Evolutionary conservation across 371 early-diverging fungal species (phyloP), one percentile per base, ranked within the genome.

Genomic region (Syncephalastrum contaminatum): DNA sequence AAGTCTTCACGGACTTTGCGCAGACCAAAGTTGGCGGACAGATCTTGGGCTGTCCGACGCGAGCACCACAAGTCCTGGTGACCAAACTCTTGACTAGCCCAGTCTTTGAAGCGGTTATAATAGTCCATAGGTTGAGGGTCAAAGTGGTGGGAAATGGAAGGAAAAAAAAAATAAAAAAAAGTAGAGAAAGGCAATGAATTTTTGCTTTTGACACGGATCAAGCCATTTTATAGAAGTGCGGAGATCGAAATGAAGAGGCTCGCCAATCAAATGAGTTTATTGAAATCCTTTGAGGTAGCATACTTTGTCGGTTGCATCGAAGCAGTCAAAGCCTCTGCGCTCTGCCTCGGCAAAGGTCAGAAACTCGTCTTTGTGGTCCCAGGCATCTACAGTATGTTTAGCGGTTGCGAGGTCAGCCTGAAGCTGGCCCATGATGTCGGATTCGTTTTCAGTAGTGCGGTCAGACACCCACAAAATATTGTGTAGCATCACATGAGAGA

Each of bases 251-350:
- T n/a, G 24, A 14, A 40, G 25, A 47, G 24, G 16, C 20, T 43
- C 8, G 27, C 46, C 62, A 55, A 45, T 60, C 53, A 30, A 30
- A 30, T 30, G 36, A 3, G 36, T 30, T 30, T 30, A 30, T 43
- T 55, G 51, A 58, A 71, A 75, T 2, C 76, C 76, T 46, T 66
- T 70, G 1, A 73, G 64, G 22, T 68, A 72, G 42, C 76, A 75
- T 13, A 75, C 62, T 51, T 55, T 57, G 57, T 75, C 73, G 3
- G 58, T 47, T 22, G 56, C 56, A 54, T 68, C 67, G 50, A 75
- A 66, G 44, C 66, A 70, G 1, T 51, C 39, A 40, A 64, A 66
- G 13, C 73, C 73, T 16, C 51, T 58, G 16, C 41, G 43, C 42
- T 59, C 57, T 6, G 69, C 67, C n/a, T 70, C 52, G 13, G 67